Conservation (phyloP, 108 stramenopile genomes). For the Licmophora abbreviata region DNA sequence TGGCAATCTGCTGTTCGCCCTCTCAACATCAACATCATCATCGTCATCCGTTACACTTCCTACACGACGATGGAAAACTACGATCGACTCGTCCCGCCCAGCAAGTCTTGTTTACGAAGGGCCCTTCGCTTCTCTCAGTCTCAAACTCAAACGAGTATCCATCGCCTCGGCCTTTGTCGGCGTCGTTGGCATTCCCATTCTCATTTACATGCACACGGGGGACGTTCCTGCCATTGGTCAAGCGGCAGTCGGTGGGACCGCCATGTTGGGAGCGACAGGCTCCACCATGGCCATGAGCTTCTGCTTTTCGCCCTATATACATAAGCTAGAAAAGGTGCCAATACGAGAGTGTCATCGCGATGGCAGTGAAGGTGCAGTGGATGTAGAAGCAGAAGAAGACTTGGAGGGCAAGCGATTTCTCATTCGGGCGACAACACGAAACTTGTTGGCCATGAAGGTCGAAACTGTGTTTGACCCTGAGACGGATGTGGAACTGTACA, state of each 20-base stretch:
- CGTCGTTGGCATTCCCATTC: conserved; percentile 54
- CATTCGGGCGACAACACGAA: conserved; percentile 53
- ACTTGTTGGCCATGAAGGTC: conserved; percentile 44
- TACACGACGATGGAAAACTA: too few species aligned
- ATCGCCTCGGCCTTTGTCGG: conserved; percentile 60
- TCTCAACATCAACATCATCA: too few species aligned
- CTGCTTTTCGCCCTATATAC: conserved; percentile 78
- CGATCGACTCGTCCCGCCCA: too few species aligned
- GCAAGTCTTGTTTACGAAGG: too few species aligned
- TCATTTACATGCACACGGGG: conserved; percentile 39
- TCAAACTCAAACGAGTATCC: conserved; percentile 65
- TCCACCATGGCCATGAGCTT: conserved; percentile 67
- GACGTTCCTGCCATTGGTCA: conserved; percentile 52
- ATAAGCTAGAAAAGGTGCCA: conserved; percentile 40
- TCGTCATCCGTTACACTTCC: too few species aligned
- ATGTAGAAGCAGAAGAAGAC: conserved; percentile 3
- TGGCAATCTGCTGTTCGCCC: too few species aligned
- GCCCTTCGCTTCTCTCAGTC: conserved; percentile 58
- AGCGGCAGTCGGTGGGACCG: conserved; percentile 53
- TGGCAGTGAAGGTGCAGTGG: background rate
- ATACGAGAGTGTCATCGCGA: conserved; percentile 11
- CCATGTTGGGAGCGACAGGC: conserved; percentile 53
- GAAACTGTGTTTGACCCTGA: conserved; percentile 66
- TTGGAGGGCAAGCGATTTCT: conserved; percentile 2
- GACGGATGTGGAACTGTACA: conserved; percentile 41